A percentile compares a stretch with the other conserved stretches of the same genome.
Conservation (phyloP, 2,329 filamentous ascomycete genomes). For the Colletotrichum tropicale region DNA sequence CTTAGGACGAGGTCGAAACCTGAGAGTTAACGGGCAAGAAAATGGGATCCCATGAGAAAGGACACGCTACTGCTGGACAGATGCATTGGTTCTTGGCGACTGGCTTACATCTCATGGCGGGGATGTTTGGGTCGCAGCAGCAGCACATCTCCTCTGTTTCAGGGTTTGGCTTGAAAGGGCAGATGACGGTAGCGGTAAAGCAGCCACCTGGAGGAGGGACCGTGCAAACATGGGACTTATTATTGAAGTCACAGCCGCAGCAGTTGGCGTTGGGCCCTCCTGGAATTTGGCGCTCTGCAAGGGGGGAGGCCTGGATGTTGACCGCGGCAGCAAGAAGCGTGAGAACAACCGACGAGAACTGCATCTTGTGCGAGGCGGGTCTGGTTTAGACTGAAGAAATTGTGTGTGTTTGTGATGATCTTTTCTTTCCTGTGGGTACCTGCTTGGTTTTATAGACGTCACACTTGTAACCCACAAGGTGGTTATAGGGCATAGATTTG, state of each 20-base stretch:
- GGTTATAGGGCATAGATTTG: neutral
- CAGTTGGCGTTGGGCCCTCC: neutral
- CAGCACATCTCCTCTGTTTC: constrained; percentile 20
- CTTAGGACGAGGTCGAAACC: neutral
- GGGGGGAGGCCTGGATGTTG: neutral
- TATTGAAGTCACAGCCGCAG: neutral
- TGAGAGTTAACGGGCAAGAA: neutral
- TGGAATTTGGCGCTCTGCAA: neutral
- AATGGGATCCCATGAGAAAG: neutral
- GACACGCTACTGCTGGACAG: neutral
- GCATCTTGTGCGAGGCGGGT: neutral
- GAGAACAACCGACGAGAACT: neutral
- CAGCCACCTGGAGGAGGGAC: neutral
- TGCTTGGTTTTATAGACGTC: neutral
- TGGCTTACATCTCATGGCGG: neutral
- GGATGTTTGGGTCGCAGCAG: constrained; percentile 9
- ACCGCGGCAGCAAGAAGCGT: neutral
- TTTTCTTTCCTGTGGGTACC: neutral
- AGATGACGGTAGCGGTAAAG: neutral
- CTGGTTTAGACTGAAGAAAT: neutral
- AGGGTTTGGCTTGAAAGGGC: constrained; percentile 18
- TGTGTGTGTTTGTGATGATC: neutral
- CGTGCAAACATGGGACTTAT: neutral
- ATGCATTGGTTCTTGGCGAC: neutral
- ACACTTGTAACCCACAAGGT: neutral